Evolutionary conservation across 2,329 filamentous ascomycete species (phyloP), one percentile per base, ranked within the genome.

Genomic region (Cercospora sp.): DNA sequence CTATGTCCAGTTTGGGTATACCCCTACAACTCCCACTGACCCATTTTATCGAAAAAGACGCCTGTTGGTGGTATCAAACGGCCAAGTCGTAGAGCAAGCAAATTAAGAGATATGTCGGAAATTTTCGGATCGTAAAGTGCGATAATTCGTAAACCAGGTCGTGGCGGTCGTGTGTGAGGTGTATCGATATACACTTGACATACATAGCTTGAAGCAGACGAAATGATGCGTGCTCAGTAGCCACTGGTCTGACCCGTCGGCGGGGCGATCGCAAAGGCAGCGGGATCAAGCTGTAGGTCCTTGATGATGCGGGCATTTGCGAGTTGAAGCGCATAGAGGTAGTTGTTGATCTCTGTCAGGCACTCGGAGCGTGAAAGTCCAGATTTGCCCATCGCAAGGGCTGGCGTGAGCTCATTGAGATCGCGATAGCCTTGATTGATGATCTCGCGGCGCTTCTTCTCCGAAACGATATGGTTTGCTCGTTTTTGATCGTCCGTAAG

Each of bases 361-460:
- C 63, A 66, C 31, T 68, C 67, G 12, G 67, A 68, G 18, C 67
- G 59, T 7, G 67, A 68, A 93, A 72, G 92, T 94, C 60, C 93
- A 88, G 1, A 91, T 93, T 76, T 94, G 91, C 1, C 93, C 93
- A 74, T 92, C 87, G 66, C 63, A 63, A 96, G 84, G 0, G 91
- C 92, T 0, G 93, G 93, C 0, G 97, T 92, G 31, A 96, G 84
- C 64, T 89, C 87, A 16, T 91, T 91, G 33, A 97, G 86, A 36
- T 89, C 87, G 79, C 97, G 92, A 78, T 96, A 97, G 65, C 91
- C 92, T 67, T 92, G 89, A 57, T 93, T 87, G 72, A 97, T 97
- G 16, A 90, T 91, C 67, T 89, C 86, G 57, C 89, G 87, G 36
- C 89, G 87, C 79, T 90, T 88, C 75, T 87, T 85, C 77, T 88